Conservation (phyloP, 306 rosid species). For the Arachis hypogaea region DNA sequence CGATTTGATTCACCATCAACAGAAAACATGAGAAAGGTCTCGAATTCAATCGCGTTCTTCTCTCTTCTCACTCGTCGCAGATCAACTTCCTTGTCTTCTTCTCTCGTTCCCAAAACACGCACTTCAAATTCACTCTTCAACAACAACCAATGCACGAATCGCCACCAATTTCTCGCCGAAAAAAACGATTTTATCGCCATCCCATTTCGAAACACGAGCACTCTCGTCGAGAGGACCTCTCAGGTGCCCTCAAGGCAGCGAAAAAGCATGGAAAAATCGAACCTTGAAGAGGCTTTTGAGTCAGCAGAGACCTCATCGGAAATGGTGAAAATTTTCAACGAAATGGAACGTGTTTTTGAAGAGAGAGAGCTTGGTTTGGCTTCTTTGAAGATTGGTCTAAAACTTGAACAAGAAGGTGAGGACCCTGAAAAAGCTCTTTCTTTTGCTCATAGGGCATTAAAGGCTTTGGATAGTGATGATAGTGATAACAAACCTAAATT, state of each 20-base stretch:
- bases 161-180: conserved; percentile 38
- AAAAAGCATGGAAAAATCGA: conserved; percentile 58
- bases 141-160: conserved; percentile 44
- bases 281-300: conserved; percentile 84
- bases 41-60: conserved; percentile 48
- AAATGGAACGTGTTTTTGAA: conserved; percentile 66
- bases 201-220: conserved; percentile 58
- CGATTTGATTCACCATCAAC: neutral
- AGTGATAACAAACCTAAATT: conserved; percentile 59
- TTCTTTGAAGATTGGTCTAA: conserved; percentile 79
- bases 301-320: conserved; percentile 64
- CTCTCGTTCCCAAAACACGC: conserved; percentile 39
- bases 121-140: conserved; percentile 45
- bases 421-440: conserved; percentile 73
- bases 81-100: neutral
- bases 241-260: conserved; percentile 69
- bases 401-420: conserved; percentile 86
- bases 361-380: conserved; percentile 83
- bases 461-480: conserved; percentile 66
- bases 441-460: conserved; percentile 72
- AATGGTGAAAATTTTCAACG: conserved; percentile 68
- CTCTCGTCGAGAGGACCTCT: conserved; percentile 56
- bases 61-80: conserved; percentile 51
- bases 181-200: conserved; percentile 39
- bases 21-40: conserved; percentile 61